Evolutionary conservation across 257 asterid genomes (phyloP).

Genomic region (Lantana camara): DNA sequence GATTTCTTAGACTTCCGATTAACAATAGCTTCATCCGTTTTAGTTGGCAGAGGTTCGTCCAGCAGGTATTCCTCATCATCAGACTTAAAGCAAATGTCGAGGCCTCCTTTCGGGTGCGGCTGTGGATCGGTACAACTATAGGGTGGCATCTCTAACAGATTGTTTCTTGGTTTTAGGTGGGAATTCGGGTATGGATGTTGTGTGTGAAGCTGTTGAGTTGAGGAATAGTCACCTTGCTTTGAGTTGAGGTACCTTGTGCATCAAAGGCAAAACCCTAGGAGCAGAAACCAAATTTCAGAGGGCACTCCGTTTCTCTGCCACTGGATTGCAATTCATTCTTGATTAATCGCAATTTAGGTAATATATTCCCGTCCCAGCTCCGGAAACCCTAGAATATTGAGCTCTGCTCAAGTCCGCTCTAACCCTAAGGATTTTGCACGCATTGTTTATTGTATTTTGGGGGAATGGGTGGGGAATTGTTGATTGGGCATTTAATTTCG

Average conservation of each 20-base stretch:
- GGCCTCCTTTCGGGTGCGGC: too few species aligned
- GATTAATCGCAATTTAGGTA: constrained; percentile 48
- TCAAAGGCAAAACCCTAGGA: constrained; percentile 56
- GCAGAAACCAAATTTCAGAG: constrained; percentile 18
- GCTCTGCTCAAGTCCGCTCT: constrained; percentile 30
- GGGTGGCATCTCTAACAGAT: too few species aligned
- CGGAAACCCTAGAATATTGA: constrained; percentile 43
- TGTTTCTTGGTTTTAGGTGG: too few species aligned
- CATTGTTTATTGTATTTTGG: constrained; percentile 29
- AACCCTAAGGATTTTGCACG: constrained; percentile 41
- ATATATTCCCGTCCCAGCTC: constrained; percentile 29
- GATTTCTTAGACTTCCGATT: too few species aligned
- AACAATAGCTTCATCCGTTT: too few species aligned
- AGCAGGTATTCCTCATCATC: too few species aligned
- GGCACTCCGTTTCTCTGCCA: constrained; percentile 34
- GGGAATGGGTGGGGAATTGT: constrained; percentile 29
- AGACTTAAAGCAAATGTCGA: too few species aligned
- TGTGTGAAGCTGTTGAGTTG: too few species aligned
- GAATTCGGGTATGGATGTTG: too few species aligned
- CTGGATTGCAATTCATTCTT: constrained; percentile 45
- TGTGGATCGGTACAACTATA: too few species aligned
- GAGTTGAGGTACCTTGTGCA: constrained; percentile 61
- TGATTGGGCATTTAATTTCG: constrained; percentile 24
- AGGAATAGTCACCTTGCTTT: constrained; percentile 36
- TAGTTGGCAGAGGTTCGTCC: too few species aligned